Percentiles rank a stretch among this genome's conserved stretches.
phyloP scores from a whole-genome alignment of 495 filamentous ascomycete species.

The Cercophora newfieldiana region DNA sequence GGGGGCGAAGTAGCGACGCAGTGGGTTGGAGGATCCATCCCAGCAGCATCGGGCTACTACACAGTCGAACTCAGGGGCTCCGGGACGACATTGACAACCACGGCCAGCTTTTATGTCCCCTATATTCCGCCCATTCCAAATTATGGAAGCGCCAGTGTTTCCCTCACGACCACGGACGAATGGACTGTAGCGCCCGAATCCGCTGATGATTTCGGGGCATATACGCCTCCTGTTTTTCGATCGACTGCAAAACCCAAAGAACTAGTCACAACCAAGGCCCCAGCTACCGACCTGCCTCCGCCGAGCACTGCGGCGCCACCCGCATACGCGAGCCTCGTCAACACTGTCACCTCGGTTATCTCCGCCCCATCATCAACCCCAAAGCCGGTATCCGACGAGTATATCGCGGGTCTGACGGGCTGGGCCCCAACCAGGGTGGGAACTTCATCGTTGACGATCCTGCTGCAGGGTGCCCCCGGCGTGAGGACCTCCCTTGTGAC shows the following conservation, averaged over 20 bases:
- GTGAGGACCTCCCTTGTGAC: not conserved
- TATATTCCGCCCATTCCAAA: not conserved
- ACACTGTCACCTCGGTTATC: not conserved
- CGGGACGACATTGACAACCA: not conserved
- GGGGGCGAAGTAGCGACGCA: not conserved
- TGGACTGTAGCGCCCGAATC: not conserved
- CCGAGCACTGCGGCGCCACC: not conserved
- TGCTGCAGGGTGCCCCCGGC: not conserved
- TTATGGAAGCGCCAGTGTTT: not conserved
- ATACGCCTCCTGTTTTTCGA: not conserved
- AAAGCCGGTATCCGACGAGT: not conserved
- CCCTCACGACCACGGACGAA: not conserved
- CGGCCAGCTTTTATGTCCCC: not conserved
- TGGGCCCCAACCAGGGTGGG: not conserved
- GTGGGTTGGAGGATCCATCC: not conserved
- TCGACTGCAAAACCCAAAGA: not conserved
- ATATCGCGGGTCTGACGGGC: not conserved
- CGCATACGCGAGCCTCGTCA: not conserved
- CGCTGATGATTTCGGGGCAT: not conserved
- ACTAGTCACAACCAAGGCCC: not conserved
- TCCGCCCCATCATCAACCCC: not conserved
- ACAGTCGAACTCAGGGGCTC: not conserved
- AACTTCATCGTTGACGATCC: not conserved
- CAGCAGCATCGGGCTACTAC: not conserved
- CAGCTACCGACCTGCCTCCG: not conserved